phyloP scores from a whole-genome alignment of 108 stramenopile species.

The Cyclotella sp. region DNA sequence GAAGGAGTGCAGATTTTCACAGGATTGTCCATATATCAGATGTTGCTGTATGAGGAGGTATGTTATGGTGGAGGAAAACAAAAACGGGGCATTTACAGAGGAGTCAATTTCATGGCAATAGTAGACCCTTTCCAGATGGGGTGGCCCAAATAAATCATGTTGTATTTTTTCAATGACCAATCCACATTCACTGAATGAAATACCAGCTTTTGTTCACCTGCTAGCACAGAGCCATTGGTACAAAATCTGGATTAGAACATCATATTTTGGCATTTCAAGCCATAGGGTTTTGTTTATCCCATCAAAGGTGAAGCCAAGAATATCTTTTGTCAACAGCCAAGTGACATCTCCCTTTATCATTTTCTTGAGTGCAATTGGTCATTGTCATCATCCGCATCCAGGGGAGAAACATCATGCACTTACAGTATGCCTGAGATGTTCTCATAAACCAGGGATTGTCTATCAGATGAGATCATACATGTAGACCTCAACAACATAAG shows the following conservation, averaged over 20 bases:
- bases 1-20: neutral
- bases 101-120: neutral
- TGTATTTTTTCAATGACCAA: neutral
- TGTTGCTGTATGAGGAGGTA: neutral
- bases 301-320: constrained; percentile 1
- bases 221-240: neutral
- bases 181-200: constrained; percentile 7
- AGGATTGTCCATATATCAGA: neutral
- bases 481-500: constrained; percentile 19
- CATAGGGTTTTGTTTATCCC: constrained; percentile 2
- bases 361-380: constrained; percentile 32
- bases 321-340: neutral
- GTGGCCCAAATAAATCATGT: constrained; percentile 6
- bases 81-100: neutral
- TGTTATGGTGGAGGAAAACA: constrained; percentile 6
- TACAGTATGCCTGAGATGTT: neutral
- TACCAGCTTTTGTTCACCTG: neutral
- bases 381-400: neutral
- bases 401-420: constrained; percentile 14
- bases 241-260: neutral
- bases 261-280: neutral
- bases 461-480: no score
- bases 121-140: constrained; percentile 13
- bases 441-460: neutral
- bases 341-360: neutral